These are phyloP conservation scores for Fusarium sp. DNA, from an alignment of 2,329 filamentous ascomycete species.

Conservation along the genomic window DNA sequence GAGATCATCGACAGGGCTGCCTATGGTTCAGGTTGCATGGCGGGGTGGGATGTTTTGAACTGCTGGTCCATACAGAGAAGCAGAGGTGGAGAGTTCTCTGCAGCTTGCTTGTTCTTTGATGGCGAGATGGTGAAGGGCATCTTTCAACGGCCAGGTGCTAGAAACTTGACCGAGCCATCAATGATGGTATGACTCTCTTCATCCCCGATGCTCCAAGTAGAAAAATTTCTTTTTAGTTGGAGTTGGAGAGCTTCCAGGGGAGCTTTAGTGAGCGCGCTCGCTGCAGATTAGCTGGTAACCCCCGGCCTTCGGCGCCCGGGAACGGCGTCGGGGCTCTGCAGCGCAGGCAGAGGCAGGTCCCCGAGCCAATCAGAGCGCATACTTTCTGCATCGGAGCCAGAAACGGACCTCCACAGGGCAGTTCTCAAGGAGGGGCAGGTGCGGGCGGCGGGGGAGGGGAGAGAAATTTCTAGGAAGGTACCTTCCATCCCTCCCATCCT, in stretches of 20 bases:
- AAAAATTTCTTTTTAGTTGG: not conserved
- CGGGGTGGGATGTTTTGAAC: constrained; percentile 29
- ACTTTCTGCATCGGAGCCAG: constrained; percentile 32
- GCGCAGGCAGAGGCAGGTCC: constrained; percentile 3
- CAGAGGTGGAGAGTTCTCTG: constrained; percentile 13
- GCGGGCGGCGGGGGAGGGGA: constrained; percentile 22
- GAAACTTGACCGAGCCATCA: not conserved
- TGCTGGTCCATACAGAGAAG: constrained; percentile 28
- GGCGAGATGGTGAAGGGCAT: not conserved
- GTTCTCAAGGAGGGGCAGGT: constrained; percentile 26
- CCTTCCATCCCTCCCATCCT: not conserved
- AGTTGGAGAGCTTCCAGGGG: constrained; percentile 8
- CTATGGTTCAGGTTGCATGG: constrained; percentile 17
- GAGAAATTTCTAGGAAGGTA: constrained; percentile 34
- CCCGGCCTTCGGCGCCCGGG: constrained; percentile 44
- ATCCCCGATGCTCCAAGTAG: not conserved
- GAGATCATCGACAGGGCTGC: constrained; percentile 20
- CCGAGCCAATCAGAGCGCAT: constrained; percentile 32
- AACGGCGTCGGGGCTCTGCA: constrained; percentile 31
- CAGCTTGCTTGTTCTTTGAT: not conserved
- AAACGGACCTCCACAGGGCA: constrained; percentile 39
- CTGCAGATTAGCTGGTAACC: constrained; percentile 22
- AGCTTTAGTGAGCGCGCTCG: constrained; percentile 14
- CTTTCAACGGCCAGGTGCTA: constrained; percentile 8
- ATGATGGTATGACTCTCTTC: constrained; percentile 25